Percentiles rank a stretch among this genome's conserved stretches.
These are phyloP conservation scores for Rhizoclosmatium globosum DNA, from an alignment of 192 early-diverging fungal species.

Conservation along the genomic window DNA sequence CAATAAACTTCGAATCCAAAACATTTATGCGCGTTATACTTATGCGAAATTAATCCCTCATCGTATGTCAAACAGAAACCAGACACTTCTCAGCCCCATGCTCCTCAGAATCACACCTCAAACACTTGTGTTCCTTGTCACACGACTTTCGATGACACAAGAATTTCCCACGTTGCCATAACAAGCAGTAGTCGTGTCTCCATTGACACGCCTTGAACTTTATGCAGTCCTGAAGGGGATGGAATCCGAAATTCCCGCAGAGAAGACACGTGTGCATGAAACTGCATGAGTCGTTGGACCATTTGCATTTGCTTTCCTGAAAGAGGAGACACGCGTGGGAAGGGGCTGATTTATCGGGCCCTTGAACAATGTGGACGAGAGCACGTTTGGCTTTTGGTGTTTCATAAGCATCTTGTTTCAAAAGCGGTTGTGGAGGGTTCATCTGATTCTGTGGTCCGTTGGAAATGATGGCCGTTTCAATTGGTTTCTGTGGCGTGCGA, in stretches of 20 bases:
- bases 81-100: not conserved
- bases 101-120: slow-evolving; percentile 1
- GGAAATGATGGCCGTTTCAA: not conserved
- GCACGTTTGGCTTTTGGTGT: not conserved
- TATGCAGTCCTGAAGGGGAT: not conserved
- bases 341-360: not conserved
- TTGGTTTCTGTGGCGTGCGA: not conserved
- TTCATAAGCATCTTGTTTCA: not conserved
- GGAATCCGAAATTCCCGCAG: not conserved
- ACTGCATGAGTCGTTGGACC: not conserved
- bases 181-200: not conserved
- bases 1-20: too few species aligned
- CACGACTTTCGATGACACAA: slow-evolving; percentile 3
- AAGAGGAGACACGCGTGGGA: not conserved
- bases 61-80: not conserved
- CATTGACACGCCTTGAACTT: not conserved
- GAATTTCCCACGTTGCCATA: not conserved
- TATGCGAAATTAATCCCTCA: too few species aligned
- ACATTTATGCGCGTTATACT: too few species aligned
- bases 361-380: not conserved
- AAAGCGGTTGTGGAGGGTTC: not conserved
- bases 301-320: not conserved
- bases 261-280: not conserved
- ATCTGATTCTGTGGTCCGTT: not conserved
- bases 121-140: not conserved